Conservation (phyloP, 225 moss, liverwort and hornwort genomes). For the Polytrichum commune region DNA sequence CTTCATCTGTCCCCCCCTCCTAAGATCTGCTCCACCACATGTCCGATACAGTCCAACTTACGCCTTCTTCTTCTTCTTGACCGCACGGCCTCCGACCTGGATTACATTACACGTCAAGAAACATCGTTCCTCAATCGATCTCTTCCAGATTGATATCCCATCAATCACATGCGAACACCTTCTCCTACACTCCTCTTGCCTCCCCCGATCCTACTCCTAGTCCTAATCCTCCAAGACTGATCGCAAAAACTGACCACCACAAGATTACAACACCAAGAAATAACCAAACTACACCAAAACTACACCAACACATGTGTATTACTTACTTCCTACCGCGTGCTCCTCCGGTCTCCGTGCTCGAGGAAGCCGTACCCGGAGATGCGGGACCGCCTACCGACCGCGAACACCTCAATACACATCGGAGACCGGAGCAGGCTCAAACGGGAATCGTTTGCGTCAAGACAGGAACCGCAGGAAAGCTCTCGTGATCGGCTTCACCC, state of each 20-base stretch:
- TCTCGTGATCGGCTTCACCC: not conserved
- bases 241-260: not conserved
- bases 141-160: not conserved
- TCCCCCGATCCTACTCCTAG: not conserved
- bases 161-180: not conserved
- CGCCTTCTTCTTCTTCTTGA: not conserved
- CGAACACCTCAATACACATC: not conserved
- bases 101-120: not conserved
- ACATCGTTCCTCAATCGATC: not conserved
- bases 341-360: not conserved
- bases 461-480: not conserved
- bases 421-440: not conserved
- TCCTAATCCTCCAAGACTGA: not conserved
- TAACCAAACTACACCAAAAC: not conserved
- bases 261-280: not conserved
- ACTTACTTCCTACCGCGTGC: not conserved
- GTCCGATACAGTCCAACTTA: not conserved
- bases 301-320: not conserved
- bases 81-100: not conserved
- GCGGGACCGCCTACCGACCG: conserved; percentile 1
- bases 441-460: not conserved
- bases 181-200: not conserved
- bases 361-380: not conserved
- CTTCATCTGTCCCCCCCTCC: conserved; percentile 34
- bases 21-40: conserved; percentile 31